These are phyloP conservation scores for Sugiyamaella japonica DNA, from an alignment of 1,139 yeast genomes.

Conservation along the genomic window DNA sequence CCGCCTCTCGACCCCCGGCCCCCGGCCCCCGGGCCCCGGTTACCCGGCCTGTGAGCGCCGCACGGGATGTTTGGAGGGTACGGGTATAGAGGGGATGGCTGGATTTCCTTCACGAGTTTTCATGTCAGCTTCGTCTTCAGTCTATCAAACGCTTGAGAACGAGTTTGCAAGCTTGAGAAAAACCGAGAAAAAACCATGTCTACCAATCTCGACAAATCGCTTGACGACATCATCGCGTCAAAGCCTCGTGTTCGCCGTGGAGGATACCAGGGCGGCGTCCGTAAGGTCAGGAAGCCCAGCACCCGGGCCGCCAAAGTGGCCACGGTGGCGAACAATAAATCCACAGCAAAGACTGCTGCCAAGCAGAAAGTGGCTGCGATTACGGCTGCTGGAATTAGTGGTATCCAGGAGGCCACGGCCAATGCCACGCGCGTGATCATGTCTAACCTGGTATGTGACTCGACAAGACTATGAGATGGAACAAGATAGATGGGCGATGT, in stretches of 20 bases:
- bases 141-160: too few species aligned
- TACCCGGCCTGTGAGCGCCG: too few species aligned
- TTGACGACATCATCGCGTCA: conserved; percentile 89
- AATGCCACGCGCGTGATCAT: conserved; percentile 40
- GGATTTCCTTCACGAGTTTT: too few species aligned
- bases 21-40: too few species aligned
- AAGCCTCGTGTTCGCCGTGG: conserved; percentile 46
- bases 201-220: conserved; percentile 82
- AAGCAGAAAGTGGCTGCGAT: conserved; percentile 36
- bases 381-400: conserved; percentile 27
- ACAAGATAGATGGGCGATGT: background rate
- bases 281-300: conserved; percentile 19
- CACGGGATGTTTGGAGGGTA: too few species aligned
- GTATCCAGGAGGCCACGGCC: conserved; percentile 32
- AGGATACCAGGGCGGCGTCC: conserved; percentile 24
- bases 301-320: conserved; percentile 12
- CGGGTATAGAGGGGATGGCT: too few species aligned
- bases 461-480: background rate
- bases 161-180: too few species aligned
- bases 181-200: conserved; percentile 47
- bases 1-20: too few species aligned
- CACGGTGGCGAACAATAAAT: conserved; percentile 8
- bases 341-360: conserved; percentile 37
- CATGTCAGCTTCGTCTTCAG: background rate
- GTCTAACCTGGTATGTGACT: conserved; percentile 36